A percentile compares a stretch with the other conserved stretches of the same genome.
Conservation (phyloP, 257 asterid genomes). For the Jacaranda mimosifolia region DNA sequence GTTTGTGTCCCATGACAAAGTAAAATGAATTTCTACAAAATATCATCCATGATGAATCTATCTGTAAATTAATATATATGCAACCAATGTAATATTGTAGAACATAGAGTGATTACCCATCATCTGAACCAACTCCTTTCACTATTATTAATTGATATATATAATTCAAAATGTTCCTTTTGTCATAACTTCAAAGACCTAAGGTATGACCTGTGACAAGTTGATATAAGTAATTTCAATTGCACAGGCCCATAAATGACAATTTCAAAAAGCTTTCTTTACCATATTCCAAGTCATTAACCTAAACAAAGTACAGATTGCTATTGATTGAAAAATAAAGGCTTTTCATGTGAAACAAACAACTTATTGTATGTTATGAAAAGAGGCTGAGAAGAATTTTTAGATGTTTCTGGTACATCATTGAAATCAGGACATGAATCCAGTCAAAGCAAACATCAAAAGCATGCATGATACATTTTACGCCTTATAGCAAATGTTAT, state of each 20-base stretch:
- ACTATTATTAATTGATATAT: slow-evolving; percentile 17
- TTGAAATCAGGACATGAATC: slow-evolving; percentile 3
- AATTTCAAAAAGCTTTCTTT: neutral
- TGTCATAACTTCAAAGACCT: slow-evolving; percentile 7
- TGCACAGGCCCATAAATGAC: slow-evolving; percentile 4
- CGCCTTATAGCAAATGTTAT: slow-evolving; percentile 18
- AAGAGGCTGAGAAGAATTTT: slow-evolving; percentile 24
- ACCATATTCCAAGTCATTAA: slow-evolving; percentile 18
- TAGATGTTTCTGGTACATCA: slow-evolving; percentile 5
- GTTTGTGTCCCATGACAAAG: slow-evolving; percentile 14
- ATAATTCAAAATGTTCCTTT: slow-evolving; percentile 16
- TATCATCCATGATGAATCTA: slow-evolving; percentile 10
- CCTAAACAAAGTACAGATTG: slow-evolving; percentile 11
- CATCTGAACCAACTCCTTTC: slow-evolving; percentile 23
- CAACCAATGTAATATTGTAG: neutral
- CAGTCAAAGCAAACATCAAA: slow-evolving; percentile 21
- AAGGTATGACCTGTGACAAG: no score
- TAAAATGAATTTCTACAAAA: slow-evolving; percentile 10
- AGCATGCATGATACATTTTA: slow-evolving; percentile 23
- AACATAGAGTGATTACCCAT: slow-evolving; percentile 17
- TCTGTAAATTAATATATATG: neutral
- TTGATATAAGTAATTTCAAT: no score
- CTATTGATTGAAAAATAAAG: slow-evolving; percentile 16
- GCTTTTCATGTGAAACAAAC: slow-evolving; percentile 29
- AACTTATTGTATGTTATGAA: neutral